These are phyloP conservation scores for Starmerella asiatica DNA, from an alignment of 805 yeast species.

Conservation along the genomic window DNA sequence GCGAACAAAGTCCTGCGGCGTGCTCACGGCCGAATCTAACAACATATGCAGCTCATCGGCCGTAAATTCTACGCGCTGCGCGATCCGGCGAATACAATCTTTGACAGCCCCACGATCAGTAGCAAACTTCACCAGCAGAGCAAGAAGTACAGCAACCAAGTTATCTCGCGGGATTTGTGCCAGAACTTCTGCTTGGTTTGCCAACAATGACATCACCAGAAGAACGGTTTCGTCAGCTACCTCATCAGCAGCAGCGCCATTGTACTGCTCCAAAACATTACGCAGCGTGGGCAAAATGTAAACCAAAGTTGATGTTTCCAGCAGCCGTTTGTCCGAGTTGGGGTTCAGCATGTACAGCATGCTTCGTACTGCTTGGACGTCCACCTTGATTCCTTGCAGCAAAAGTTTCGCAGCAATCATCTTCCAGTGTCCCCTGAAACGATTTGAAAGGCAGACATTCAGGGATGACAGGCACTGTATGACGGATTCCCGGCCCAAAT, in stretches of 20 bases:
- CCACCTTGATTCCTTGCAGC: slow-evolving; percentile 33
- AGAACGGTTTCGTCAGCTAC: slow-evolving; percentile 82
- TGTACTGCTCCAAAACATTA: slow-evolving; percentile 35
- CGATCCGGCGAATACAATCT: slow-evolving; percentile 65
- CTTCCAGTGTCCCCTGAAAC: slow-evolving; percentile 32
- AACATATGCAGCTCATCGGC: slow-evolving; percentile 43
- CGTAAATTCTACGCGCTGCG: slow-evolving; percentile 57
- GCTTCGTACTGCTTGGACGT: slow-evolving; percentile 42
- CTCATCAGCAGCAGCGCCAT: slow-evolving; percentile 11
- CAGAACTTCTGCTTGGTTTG: slow-evolving; percentile 35
- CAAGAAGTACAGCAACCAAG: slow-evolving; percentile 47
- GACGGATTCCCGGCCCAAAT: slow-evolving; percentile 23
- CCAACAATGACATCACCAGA: slow-evolving; percentile 52
- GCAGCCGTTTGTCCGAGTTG: slow-evolving; percentile 54
- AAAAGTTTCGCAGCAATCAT: slow-evolving; percentile 60
- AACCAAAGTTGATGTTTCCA: slow-evolving; percentile 54
- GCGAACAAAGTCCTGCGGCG: slow-evolving; percentile 60
- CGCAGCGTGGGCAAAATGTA: slow-evolving; percentile 65
- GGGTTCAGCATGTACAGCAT: slow-evolving; percentile 65
- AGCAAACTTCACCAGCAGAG: slow-evolving; percentile 51
- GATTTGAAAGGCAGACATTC: slow-evolving; percentile 38
- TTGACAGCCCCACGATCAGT: slow-evolving; percentile 68
- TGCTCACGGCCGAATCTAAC: slow-evolving; percentile 38
- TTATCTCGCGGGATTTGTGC: slow-evolving; percentile 53
- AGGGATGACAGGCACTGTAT: slow-evolving; percentile 41